Conservation (phyloP, 805 yeast species). For the Kazachstania viticola region DNA sequence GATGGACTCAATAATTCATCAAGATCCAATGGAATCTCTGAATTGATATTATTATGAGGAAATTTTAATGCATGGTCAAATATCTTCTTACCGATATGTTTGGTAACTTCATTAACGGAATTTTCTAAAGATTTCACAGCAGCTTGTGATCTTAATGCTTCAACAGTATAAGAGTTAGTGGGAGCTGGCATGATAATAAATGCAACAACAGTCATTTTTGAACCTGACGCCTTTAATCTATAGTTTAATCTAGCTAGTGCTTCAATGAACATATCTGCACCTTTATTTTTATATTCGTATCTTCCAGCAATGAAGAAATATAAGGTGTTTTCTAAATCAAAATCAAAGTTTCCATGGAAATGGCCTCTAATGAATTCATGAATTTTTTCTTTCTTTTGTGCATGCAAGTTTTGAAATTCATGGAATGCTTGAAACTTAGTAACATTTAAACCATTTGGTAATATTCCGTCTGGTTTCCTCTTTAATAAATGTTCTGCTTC, state of each 20-base stretch:
- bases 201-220: conserved; percentile 90
- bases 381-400: conserved; percentile 79
- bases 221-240: conserved; percentile 64
- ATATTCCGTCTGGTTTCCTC: conserved; percentile 94
- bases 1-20: conserved; percentile 78
- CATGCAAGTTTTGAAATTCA: conserved; percentile 95
- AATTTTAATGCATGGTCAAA: conserved; percentile 82
- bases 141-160: conserved; percentile 92
- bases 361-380: conserved; percentile 94
- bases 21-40: conserved; percentile 62
- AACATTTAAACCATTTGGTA: conserved; percentile 93
- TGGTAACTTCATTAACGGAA: conserved; percentile 81
- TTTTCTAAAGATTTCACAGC: conserved; percentile 83
- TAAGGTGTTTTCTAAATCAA: conserved; percentile 84
- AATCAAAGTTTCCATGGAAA: conserved; percentile 92
- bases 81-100: conserved; percentile 72
- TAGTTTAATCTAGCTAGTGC: conserved; percentile 86
- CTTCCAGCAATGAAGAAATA: conserved; percentile 96
- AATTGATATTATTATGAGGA: conserved; percentile 36
- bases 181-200: conserved; percentile 97
- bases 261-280: conserved; percentile 91
- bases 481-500: conserved; percentile 88
- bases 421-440: conserved; percentile 95
- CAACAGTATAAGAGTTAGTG: conserved; percentile 89
- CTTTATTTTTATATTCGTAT: conserved; percentile 92